phyloP scores from a whole-genome alignment of 306 rosid species.

The Oxytropis ochrocephala region DNA sequence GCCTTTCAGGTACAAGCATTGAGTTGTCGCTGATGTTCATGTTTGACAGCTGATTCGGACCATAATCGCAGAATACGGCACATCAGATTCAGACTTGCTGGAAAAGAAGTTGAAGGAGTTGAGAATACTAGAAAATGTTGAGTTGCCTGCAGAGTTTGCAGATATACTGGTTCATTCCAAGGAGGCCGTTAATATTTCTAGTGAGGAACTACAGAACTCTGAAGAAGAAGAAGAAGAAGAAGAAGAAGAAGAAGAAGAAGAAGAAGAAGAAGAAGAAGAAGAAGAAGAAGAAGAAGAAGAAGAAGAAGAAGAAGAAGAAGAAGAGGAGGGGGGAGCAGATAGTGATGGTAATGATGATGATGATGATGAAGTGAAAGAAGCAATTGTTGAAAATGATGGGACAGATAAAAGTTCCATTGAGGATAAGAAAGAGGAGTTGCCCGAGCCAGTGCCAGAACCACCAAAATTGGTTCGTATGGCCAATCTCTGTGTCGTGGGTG shows the following conservation, averaged over 20 bases:
- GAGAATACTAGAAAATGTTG: constrained; percentile 94
- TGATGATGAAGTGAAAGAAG: constrained; percentile 18
- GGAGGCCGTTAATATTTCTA: constrained; percentile 28
- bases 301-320: too few relatives aligned
- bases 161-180: constrained; percentile 52
- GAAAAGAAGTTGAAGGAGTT: constrained; percentile 72
- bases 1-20: neutral
- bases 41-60: constrained; percentile 63
- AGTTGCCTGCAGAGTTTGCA: constrained; percentile 57
- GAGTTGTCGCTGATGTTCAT: constrained; percentile 25
- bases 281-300: too few relatives aligned
- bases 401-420: constrained; percentile 26
- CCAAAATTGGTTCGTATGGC: constrained; percentile 97
- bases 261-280: too few relatives aligned
- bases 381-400: constrained; percentile 32
- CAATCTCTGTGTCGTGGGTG: constrained; percentile 91
- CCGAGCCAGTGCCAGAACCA: constrained; percentile 56
- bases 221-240: constrained; percentile 28
- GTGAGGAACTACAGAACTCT: constrained; percentile 33
- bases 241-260: too few relatives aligned
- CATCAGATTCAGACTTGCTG: constrained; percentile 50
- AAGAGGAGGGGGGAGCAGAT: too few relatives aligned
- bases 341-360: constrained; percentile 1
- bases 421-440: constrained; percentile 43
- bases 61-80: constrained; percentile 69